A percentile compares a stretch with the other conserved stretches of the same genome.
Conservation (phyloP, 192 early-diverging fungal genomes). For the Coemansia reversa region DNA sequence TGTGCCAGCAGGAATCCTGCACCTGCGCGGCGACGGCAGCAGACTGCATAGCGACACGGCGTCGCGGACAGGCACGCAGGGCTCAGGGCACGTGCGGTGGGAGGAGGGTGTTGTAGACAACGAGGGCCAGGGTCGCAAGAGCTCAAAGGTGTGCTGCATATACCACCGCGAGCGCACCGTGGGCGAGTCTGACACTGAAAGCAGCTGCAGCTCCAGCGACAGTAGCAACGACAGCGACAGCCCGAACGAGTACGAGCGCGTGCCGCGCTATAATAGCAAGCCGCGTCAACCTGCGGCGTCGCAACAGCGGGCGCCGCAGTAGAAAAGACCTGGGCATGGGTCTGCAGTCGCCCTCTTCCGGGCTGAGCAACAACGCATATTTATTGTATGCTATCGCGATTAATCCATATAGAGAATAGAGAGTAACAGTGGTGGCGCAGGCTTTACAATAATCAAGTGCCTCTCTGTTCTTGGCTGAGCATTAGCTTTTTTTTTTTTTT, state of each 20-base stretch:
- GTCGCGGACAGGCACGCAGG: constrained; percentile 1
- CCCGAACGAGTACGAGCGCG: constrained; percentile 55
- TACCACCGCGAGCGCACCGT: constrained; percentile 42
- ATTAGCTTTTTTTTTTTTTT: not conserved
- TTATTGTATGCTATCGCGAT: not conserved
- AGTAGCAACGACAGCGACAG: constrained; percentile 18
- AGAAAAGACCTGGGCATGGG: not conserved
- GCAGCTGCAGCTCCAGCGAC: constrained; percentile 14
- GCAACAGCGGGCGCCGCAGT: not conserved
- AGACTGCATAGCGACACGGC: not conserved
- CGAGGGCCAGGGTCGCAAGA: constrained; percentile 48
- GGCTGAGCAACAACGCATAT: not conserved
- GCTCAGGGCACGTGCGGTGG: constrained; percentile 35
- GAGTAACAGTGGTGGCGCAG: too few species aligned
- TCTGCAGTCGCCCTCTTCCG: not conserved
- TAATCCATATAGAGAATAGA: too few species aligned
- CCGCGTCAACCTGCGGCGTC: not conserved
- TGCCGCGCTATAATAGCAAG: constrained; percentile 15
- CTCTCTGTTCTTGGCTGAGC: not conserved
- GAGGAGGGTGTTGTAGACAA: constrained; percentile 53
- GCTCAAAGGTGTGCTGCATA: constrained; percentile 58
- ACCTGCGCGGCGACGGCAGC: constrained; percentile 20
- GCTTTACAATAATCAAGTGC: too few species aligned
- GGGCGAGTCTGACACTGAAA: constrained; percentile 55
- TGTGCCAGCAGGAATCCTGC: constrained; percentile 14